Evolutionary conservation across 2,329 filamentous ascomycete genomes (phyloP).

Genomic region (Colletotrichum salicis): DNA sequence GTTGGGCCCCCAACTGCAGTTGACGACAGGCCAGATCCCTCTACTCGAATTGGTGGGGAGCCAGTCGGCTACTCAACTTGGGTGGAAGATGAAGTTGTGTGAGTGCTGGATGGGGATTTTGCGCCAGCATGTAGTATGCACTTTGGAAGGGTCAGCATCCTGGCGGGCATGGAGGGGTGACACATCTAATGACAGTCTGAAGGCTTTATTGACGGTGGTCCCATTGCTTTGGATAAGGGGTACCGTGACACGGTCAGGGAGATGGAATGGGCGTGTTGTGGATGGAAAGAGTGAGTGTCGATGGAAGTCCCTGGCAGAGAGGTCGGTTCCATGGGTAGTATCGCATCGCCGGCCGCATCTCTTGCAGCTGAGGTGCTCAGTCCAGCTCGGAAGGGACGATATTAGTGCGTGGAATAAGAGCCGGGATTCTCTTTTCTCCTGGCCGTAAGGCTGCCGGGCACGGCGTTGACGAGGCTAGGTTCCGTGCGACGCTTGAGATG

Average conservation of each 20-base stretch:
- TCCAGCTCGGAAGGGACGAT: slow-evolving; percentile 10
- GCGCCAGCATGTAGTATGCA: background rate
- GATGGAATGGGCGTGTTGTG: background rate
- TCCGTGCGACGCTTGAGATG: background rate
- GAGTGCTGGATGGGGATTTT: background rate
- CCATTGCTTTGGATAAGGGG: slow-evolving; percentile 16
- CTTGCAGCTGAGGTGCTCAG: slow-evolving; percentile 7
- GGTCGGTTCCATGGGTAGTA: background rate
- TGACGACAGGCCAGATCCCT: slow-evolving; percentile 11
- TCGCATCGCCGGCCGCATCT: background rate
- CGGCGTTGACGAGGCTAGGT: background rate
- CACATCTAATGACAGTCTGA: slow-evolving; percentile 1
- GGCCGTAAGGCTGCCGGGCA: slow-evolving; percentile 15
- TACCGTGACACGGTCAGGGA: too few relatives aligned
- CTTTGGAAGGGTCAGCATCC: slow-evolving; percentile 21
- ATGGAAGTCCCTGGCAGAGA: slow-evolving; percentile 4
- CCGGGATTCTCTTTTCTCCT: slow-evolving; percentile 7
- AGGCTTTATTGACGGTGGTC: slow-evolving; percentile 11
- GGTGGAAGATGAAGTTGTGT: background rate
- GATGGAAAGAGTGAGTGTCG: slow-evolving; percentile 1
- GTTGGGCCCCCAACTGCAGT: slow-evolving; percentile 9
- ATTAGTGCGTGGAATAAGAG: background rate
- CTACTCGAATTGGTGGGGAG: background rate
- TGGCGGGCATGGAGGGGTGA: slow-evolving; percentile 5
- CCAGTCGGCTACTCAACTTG: slow-evolving; percentile 9